These are phyloP conservation scores for Nannizziopsis arthrosporioides DNA, from an alignment of 2,329 filamentous ascomycete species.

Conservation along the genomic window DNA sequence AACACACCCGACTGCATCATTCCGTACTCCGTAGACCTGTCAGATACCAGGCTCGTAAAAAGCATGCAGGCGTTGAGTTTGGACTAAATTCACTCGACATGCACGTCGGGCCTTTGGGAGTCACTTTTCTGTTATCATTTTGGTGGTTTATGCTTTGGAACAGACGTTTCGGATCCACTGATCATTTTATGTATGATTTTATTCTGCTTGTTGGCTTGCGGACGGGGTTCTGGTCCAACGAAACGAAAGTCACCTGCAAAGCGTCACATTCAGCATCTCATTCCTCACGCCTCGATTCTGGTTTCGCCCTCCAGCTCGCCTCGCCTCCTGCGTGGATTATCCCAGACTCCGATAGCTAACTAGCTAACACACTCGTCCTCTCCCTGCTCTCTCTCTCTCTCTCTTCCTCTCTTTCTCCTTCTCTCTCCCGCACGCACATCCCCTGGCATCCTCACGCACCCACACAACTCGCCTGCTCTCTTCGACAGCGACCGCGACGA, in stretches of 20 bases:
- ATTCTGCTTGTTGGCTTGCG: too few relatives aligned
- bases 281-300: slow-evolving; percentile 10
- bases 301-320: not conserved
- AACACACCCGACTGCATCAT: too few relatives aligned
- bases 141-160: not conserved
- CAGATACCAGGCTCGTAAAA: too few relatives aligned
- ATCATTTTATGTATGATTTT: slow-evolving; percentile 3
- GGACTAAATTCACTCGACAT: too few relatives aligned
- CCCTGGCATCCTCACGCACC: not conserved
- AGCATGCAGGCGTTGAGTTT: too few relatives aligned
- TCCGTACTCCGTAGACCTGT: too few relatives aligned
- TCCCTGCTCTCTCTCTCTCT: not conserved
- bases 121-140: not conserved
- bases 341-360: not conserved
- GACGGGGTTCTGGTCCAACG: too few relatives aligned
- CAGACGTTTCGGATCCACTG: slow-evolving; percentile 10
- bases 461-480: not conserved
- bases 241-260: slow-evolving; percentile 32
- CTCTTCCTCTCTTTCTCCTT: slow-evolving; percentile 2
- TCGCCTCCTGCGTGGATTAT: too few relatives aligned
- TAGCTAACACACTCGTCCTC: not conserved
- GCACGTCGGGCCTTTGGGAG: not conserved
- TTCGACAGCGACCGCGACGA: not conserved
- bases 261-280: slow-evolving; percentile 21
- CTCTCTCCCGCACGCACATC: not conserved